phyloP scores from a whole-genome alignment of 352 stramenopile species.

The Saprolegnia diclina region DNA sequence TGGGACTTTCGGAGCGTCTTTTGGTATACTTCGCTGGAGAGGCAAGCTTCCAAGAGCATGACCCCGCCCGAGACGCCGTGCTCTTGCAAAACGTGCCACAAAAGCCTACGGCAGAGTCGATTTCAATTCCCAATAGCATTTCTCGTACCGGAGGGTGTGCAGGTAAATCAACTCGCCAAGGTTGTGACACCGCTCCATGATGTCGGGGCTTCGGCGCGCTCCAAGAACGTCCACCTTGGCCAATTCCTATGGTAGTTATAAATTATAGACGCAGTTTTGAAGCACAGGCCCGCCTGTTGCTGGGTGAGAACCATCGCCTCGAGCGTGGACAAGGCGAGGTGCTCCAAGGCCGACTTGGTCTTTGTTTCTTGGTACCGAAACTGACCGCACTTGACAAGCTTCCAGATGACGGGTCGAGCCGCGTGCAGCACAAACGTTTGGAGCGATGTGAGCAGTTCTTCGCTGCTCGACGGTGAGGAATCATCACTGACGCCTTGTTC shows the following conservation, averaged over 20 bases:
- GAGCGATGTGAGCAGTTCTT: background rate
- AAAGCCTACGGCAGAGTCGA: background rate
- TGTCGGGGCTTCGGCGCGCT: background rate
- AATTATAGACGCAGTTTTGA: background rate
- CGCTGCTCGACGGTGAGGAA: background rate
- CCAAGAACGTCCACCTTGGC: background rate
- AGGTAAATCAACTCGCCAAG: constrained; percentile 16
- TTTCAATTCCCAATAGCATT: background rate
- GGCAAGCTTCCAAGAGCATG: background rate
- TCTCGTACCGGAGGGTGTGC: constrained; percentile 14
- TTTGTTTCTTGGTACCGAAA: background rate
- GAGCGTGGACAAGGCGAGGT: constrained; percentile 3
- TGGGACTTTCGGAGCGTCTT: background rate
- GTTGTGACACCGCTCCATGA: background rate
- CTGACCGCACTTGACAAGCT: background rate
- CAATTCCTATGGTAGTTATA: constrained; percentile 4
- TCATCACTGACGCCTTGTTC: background rate
- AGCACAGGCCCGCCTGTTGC: background rate
- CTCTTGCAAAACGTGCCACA: background rate
- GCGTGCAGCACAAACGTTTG: background rate
- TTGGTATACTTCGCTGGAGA: background rate
- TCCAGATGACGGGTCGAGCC: background rate
- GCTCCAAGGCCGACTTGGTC: constrained; percentile 4
- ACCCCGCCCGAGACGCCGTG: background rate
- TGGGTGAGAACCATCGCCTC: background rate